Percentiles rank a stretch among this genome's conserved stretches.
Evolutionary conservation across 441 rosid species (phyloP).

Genomic region (Adansonia gregorii): DNA sequence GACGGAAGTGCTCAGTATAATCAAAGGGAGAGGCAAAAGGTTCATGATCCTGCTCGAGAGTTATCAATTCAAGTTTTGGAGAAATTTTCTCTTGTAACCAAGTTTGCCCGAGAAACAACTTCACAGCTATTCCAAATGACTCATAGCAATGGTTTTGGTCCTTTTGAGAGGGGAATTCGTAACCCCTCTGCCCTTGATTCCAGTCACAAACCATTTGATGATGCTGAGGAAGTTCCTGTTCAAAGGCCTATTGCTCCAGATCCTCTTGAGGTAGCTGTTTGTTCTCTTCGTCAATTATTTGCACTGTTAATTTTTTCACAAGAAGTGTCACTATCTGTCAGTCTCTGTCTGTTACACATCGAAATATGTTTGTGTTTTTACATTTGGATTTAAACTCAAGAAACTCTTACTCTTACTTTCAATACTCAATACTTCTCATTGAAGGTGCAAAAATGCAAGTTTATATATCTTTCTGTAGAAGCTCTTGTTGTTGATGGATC

Average conservation of each 20-base stretch:
- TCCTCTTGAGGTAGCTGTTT: conserved; percentile 76
- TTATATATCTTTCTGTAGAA: neutral
- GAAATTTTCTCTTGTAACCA: conserved; percentile 94
- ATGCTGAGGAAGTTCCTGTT: conserved; percentile 46
- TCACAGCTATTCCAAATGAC: conserved; percentile 81
- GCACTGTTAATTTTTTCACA: neutral
- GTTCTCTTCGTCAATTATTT: conserved; percentile 16
- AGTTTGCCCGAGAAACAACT: conserved; percentile 93
- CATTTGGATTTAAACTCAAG: neutral
- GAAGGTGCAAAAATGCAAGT: neutral
- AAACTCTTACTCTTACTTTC: neutral
- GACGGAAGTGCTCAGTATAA: conserved; percentile 48
- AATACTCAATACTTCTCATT: neutral
- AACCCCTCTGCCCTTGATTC: conserved; percentile 46
- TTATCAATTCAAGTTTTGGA: conserved; percentile 87
- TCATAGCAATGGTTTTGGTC: conserved; percentile 62
- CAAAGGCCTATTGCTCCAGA: conserved; percentile 66
- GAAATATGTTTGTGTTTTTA: conserved; percentile 7
- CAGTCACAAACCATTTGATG: conserved; percentile 44
- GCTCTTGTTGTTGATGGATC: conserved; percentile 13
- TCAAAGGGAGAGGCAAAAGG: conserved; percentile 65
- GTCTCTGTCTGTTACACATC: neutral
- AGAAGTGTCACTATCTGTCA: too few relatives aligned
- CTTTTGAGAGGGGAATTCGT: conserved; percentile 58
- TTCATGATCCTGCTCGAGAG: conserved; percentile 86